Evolutionary conservation across 331 rosid species (phyloP), one percentile per base, ranked within the genome.

Genomic region (Dryas integrifolia): DNA sequence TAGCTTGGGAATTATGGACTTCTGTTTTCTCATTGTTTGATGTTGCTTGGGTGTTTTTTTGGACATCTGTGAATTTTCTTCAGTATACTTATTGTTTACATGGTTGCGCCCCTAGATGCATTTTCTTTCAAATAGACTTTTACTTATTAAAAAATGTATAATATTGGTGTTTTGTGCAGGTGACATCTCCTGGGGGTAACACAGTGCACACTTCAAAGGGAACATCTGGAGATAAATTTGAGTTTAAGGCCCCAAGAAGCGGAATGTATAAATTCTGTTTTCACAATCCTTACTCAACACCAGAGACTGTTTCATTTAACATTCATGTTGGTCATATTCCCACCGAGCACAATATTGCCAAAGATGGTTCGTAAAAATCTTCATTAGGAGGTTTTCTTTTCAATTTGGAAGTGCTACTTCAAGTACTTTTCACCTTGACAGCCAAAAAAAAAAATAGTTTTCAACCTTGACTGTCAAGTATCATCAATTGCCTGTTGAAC

Each of bases 191-290:
- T 11, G 90, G 75, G 1, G 97, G 92, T 62, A 95, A 85, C 62
- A 76, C 67, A n/a, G 93, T 92, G 76, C 86, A 92, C 6, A 82
- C 74, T 58, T 62, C 75, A 55, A 92, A 95, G 89, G 99, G 97
- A 79, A 85, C 93, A 18, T 88, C 98, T 55, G 99, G 98, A 0
- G 99, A 90, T 57, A 95, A 95, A 81, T 95, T 95, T 86, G 81
- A 79, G 61, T 89, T 89, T 76, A 92, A 88, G 79, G 99, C 99
- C 79, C 96, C 98, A 13, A 70, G 80, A 58, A 86, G 85, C 53
- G 99, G 99, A 85, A 95, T 92, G 98, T 92, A 88, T 67, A 95
- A 88, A 76, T 95, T 95, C 69, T 95, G 99, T 79, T 95, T 95
- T 63, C 96, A 90, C 64, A 95, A 95, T 86, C 91, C 99, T 4